Conservation (phyloP, 2,329 filamentous ascomycete species). For the Penicillium sp. region DNA sequence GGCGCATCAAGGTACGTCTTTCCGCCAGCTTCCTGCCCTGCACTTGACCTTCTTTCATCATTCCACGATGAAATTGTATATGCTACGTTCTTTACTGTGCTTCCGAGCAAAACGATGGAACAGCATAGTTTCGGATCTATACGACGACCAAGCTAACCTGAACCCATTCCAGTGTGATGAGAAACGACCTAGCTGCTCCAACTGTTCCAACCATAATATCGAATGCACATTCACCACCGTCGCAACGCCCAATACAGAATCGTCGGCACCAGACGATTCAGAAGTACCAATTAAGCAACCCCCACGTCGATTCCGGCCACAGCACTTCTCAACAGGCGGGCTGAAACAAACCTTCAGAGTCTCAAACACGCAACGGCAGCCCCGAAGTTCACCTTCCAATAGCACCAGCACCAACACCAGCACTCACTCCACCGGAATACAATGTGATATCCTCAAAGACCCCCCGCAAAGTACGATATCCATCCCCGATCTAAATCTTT, state of each 20-base stretch:
- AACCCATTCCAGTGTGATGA: conserved; percentile 38
- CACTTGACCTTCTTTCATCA: neutral
- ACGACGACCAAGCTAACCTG: conserved; percentile 9
- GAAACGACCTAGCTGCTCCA: conserved; percentile 34
- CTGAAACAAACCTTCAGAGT: conserved; percentile 17
- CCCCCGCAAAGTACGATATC: conserved; percentile 25
- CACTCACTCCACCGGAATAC: conserved; percentile 13
- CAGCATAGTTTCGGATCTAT: neutral
- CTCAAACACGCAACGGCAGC: neutral
- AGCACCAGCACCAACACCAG: no score
- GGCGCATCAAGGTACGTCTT: conserved; percentile 39
- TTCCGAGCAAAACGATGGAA: neutral
- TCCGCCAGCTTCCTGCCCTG: neutral
- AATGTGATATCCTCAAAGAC: conserved; percentile 21
- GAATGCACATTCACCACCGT: conserved; percentile 29
- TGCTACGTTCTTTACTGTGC: conserved; percentile 5
- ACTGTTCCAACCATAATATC: conserved; percentile 34
- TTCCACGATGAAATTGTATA: neutral
- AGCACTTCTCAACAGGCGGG: conserved; percentile 11
- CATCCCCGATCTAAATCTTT: conserved; percentile 34
- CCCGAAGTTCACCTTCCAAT: neutral
- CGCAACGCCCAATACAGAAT: neutral
- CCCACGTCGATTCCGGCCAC: conserved; percentile 23
- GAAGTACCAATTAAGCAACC: neutral
- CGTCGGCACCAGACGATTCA: conserved; percentile 12